Percentiles rank a stretch among this genome's conserved stretches.
These are phyloP conservation scores for Mycena citricolor DNA, from an alignment of 1,284 basidiomycete species.

Conservation along the genomic window DNA sequence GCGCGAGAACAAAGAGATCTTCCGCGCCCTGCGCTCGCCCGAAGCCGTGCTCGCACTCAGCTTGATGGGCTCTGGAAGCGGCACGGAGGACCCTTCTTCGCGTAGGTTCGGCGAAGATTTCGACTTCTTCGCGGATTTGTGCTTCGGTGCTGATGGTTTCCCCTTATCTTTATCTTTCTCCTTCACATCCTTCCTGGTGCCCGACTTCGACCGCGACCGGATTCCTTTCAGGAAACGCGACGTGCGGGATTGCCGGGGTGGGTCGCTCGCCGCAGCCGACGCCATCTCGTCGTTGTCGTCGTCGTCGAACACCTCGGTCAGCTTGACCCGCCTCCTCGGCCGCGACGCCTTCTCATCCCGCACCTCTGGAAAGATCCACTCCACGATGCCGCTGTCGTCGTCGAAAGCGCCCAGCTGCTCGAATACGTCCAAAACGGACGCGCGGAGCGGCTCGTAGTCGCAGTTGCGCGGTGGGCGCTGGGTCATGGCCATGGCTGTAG, in stretches of 20 bases:
- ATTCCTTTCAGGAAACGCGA: conserved; percentile 17
- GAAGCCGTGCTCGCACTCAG: not conserved
- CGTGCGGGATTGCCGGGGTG: conserved; percentile 9
- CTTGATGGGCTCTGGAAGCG: conserved; percentile 11
- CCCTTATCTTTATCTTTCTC: not conserved
- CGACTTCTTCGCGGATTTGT: conserved; percentile 14
- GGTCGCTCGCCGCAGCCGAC: conserved; percentile 15
- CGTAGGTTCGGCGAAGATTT: conserved; percentile 19
- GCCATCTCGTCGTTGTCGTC: too few species aligned
- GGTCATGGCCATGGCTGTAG: too few species aligned
- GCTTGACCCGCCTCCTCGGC: conserved; percentile 13
- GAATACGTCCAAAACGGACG: conserved; percentile 27
- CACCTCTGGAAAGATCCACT: conserved; percentile 26
- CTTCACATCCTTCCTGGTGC: conserved; percentile 10
- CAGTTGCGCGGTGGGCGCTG: too few species aligned
- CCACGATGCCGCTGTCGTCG: conserved; percentile 26
- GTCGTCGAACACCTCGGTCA: conserved; percentile 12
- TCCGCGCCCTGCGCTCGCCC: conserved; percentile 11
- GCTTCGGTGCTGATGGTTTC: conserved; percentile 1
- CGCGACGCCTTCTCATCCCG: conserved; percentile 12
- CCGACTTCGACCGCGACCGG: conserved; percentile 16
- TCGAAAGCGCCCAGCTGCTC: conserved; percentile 26
- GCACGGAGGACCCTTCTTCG: conserved; percentile 6
- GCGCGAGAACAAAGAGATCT: conserved; percentile 17
- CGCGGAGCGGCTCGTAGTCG: conserved; percentile 23